These are phyloP conservation scores for Cercospora sesami DNA, from an alignment of 2,329 filamentous ascomycete species.

Conservation along the genomic window DNA sequence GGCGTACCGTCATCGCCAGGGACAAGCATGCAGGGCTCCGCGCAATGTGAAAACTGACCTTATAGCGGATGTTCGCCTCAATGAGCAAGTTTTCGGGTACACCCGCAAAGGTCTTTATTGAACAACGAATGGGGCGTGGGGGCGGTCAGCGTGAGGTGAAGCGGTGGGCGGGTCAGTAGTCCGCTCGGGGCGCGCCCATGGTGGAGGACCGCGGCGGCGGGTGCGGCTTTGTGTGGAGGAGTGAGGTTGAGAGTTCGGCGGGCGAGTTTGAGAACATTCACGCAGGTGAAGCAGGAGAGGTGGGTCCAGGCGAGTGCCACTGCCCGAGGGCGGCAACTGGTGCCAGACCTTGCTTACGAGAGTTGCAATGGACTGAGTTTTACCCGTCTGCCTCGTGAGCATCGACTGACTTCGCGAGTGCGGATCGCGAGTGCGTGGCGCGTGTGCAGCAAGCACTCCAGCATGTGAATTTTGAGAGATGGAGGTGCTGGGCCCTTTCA, in stretches of 20 bases:
- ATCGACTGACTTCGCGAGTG: not conserved
- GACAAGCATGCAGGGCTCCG: constrained; percentile 18
- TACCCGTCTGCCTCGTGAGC: not conserved
- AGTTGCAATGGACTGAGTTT: not conserved
- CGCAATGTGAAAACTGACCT: constrained; percentile 28
- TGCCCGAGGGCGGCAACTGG: not conserved
- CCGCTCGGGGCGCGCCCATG: not conserved
- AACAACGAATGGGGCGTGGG: constrained; percentile 2
- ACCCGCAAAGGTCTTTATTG: constrained; percentile 10
- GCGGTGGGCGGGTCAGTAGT: not conserved
- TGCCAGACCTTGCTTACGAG: constrained; percentile 7
- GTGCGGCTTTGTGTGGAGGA: not conserved
- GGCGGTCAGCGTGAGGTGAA: not conserved
- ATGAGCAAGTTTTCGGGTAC: constrained; percentile 32
- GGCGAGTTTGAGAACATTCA: constrained; percentile 1
- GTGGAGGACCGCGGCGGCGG: not conserved
- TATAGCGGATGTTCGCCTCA: constrained; percentile 9
- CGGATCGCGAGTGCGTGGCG: not conserved
- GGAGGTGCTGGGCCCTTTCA: not conserved
- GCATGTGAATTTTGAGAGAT: not conserved
- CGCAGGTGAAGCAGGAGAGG: constrained; percentile 9
- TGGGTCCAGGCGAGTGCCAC: constrained; percentile 2
- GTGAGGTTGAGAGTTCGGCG: not conserved
- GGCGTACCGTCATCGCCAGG: constrained; percentile 20
- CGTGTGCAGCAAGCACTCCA: not conserved